Base-by-base conservation (phyloP, 768 basidiomycete species). In the Cantharellus cinnabarinus region DNA sequence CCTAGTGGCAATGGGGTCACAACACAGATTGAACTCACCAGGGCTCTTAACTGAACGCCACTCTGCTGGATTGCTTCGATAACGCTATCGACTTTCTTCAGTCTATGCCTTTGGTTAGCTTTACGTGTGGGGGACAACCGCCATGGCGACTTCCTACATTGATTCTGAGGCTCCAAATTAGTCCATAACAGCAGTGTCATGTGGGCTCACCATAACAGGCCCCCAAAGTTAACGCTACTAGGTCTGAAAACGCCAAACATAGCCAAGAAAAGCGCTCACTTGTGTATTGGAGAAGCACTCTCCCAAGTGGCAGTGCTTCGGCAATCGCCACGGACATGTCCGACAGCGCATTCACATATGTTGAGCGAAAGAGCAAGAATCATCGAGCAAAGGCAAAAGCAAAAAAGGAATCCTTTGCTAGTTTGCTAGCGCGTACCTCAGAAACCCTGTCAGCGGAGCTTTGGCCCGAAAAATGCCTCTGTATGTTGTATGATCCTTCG, bases 41-140 rank as follows among this genome's bases (percentile, higher is more conserved):
- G 70, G 48, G 89, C 75, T 41, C 71, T 68, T 65, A 83, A 88
- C 66, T 85, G 68, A 3, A 97, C 76, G 3, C 95, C 94, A 64
- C 87, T 89, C 14, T 78, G 74, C 62, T 79, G 75, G 3, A 98
- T 84, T 1, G 90, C 79, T 61, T 89, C 85, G 62, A 99, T 94
- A 59, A 98, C 94, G 2, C 79, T 72, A 73, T 99, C 95, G 41
- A 98, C 94, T 66, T 79, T 83, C 76, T 89, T 91, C 62, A 99
- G 79, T 60, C 95, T 78, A 55, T 82, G 73, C 35, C 95, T 80
- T 59, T 82, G 87, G 64, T 95, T 93, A 34, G 89, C 87, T 73
- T 98, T 98, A 61, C 94, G 81, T 3, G 90, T 93, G 15, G 77
- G 70, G 14, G 91, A 95, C 65, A 99, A 71, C 67, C 87, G 83